Percentiles rank a stretch among this genome's conserved stretches.
Conservation (phyloP, 305 asterid species). For the Fraxinus paxiana region DNA sequence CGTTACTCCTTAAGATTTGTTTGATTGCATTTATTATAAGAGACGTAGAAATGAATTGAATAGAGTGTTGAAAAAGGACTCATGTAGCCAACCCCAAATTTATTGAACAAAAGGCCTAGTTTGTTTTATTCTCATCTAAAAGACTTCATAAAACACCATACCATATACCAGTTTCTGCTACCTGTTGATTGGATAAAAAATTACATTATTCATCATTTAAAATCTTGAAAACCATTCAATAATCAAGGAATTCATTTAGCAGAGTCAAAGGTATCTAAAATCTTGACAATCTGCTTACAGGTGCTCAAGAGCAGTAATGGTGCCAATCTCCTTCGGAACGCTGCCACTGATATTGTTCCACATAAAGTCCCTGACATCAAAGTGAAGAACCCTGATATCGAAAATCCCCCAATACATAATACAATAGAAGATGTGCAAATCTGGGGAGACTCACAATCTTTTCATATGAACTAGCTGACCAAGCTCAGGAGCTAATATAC, state of each 20-base stretch:
- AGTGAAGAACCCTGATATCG: background rate
- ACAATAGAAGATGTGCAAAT: background rate
- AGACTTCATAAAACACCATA: background rate
- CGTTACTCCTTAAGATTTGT: background rate
- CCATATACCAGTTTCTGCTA: background rate
- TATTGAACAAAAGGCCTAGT: background rate
- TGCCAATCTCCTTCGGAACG: constrained; percentile 66
- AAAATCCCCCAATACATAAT: background rate
- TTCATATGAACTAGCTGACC: constrained; percentile 45
- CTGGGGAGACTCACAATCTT: constrained; percentile 39
- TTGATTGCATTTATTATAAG: background rate
- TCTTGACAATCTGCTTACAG: constrained; percentile 35
- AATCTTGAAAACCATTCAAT: background rate
- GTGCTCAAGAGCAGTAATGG: constrained; percentile 42
- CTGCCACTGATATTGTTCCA: constrained; percentile 60
- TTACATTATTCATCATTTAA: background rate
- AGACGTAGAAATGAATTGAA: background rate
- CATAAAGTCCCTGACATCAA: constrained; percentile 51
- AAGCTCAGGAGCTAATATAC: constrained; percentile 59
- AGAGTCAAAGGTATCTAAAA: background rate
- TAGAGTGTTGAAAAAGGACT: background rate
- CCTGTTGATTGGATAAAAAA: background rate
- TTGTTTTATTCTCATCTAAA: background rate
- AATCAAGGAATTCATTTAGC: background rate
- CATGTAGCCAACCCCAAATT: background rate